phyloP scores from a whole-genome alignment of 2,329 filamentous ascomycete genomes.

The Penicillium sclerotigenum region DNA sequence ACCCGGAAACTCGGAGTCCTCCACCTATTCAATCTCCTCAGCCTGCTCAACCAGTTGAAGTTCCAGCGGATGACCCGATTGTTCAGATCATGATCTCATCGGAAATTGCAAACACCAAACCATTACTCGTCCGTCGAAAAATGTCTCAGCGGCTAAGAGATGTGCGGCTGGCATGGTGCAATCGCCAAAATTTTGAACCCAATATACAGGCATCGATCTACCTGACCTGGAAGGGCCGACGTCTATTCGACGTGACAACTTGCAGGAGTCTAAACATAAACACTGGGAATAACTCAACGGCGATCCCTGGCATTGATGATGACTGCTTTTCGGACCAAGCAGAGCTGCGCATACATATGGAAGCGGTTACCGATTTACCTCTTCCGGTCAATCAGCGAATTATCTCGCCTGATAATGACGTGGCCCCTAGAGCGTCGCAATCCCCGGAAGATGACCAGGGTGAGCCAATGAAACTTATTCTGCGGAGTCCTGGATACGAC shows the following conservation, averaged over 20 bases:
- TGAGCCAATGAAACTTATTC: constrained; percentile 44
- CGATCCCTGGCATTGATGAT: constrained; percentile 35
- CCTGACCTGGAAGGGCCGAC: constrained; percentile 73
- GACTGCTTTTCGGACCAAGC: constrained; percentile 49
- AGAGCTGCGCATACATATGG: constrained; percentile 63
- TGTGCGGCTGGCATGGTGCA: constrained; percentile 68
- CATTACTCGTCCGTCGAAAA: constrained; percentile 63
- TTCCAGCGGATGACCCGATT: constrained; percentile 44
- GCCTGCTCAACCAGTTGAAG: background rate
- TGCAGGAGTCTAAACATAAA: constrained; percentile 65
- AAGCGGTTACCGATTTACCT: constrained; percentile 69
- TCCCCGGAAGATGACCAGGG: constrained; percentile 23
- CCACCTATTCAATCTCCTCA: background rate
- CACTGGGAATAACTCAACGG: constrained; percentile 38
- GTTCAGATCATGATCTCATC: constrained; percentile 69
- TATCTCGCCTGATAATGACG: background rate
- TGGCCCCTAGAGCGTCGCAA: background rate
- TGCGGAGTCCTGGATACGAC: constrained; percentile 51
- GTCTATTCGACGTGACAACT: constrained; percentile 72
- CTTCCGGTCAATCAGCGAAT: constrained; percentile 42
- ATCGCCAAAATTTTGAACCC: constrained; percentile 54
- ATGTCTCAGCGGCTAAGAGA: constrained; percentile 65
- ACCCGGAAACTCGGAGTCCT: background rate
- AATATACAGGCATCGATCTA: constrained; percentile 58
- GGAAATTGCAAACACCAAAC: constrained; percentile 57